Conservation (phyloP, 305 asterid species). For the Solanum chacoense region DNA sequence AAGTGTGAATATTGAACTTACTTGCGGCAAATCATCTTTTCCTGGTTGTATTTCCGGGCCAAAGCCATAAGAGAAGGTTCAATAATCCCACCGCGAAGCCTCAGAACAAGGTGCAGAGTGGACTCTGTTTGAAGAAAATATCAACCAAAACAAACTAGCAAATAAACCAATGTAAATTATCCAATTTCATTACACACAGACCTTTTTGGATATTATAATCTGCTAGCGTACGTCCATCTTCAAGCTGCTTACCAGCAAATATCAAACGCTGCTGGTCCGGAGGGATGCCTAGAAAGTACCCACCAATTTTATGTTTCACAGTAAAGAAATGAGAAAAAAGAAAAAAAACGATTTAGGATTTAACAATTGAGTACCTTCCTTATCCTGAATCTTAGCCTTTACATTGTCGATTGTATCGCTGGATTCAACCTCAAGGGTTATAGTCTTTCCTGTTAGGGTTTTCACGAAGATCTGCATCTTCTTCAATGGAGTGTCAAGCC, state of each 20-base stretch:
- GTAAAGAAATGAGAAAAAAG: neutral
- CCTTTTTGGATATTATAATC: neutral
- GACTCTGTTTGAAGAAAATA: neutral
- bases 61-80: neutral
- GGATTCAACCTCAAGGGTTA: neutral
- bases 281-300: neutral
- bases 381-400: slow-evolving; percentile 23
- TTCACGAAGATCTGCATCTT: neutral
- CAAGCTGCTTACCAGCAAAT: neutral
- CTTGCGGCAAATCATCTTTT: neutral
- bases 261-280: neutral
- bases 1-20: neutral
- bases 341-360: neutral
- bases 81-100: neutral
- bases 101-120: neutral
- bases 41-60: neutral
- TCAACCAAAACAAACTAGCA: neutral
- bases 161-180: no score
- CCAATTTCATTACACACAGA: neutral
- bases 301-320: neutral
- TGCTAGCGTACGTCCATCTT: neutral
- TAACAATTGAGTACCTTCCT: slow-evolving; percentile 5
- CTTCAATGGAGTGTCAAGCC: neutral
- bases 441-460: neutral
- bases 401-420: slow-evolving; percentile 23